A percentile compares a stretch with the other conserved stretches of the same genome.
Conservation (phyloP, 1,139 yeast genomes). For the Scheffersomyces cryptocercus region DNA sequence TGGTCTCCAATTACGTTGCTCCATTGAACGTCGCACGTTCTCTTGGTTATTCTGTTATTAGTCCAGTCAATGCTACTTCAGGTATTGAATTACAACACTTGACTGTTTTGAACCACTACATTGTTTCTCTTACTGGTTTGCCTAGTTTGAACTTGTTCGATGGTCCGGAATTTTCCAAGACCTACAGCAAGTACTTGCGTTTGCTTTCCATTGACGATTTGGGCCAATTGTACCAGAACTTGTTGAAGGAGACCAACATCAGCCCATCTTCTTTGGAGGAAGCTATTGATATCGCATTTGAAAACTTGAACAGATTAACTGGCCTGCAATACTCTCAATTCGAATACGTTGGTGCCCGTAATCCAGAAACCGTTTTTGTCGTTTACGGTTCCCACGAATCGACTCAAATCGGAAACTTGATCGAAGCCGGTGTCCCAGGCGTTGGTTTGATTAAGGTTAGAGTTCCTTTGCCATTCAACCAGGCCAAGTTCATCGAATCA, state of each 20-base stretch:
- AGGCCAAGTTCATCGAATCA: constrained; percentile 54
- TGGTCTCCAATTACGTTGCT: constrained; percentile 67
- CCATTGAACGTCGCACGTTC: constrained; percentile 65
- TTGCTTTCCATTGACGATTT: constrained; percentile 50
- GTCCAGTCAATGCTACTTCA: constrained; percentile 55
- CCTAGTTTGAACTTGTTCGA: constrained; percentile 77
- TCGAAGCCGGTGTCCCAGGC: constrained; percentile 31
- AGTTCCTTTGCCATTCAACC: constrained; percentile 76
- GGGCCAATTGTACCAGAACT: constrained; percentile 39
- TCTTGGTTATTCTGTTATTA: constrained; percentile 69
- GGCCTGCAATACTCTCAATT: constrained; percentile 66
- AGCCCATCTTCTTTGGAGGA: constrained; percentile 33
- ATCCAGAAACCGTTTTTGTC: constrained; percentile 73
- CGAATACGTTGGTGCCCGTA: constrained; percentile 64
- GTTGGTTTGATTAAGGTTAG: constrained; percentile 74
- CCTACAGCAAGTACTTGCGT: constrained; percentile 50
- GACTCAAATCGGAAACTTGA: constrained; percentile 50
- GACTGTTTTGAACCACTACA: constrained; percentile 63
- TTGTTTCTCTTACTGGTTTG: constrained; percentile 52
- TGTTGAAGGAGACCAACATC: constrained; percentile 28
- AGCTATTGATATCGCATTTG: constrained; percentile 43
- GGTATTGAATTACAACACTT: constrained; percentile 66
- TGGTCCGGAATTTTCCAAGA: constrained; percentile 68
- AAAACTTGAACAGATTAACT: constrained; percentile 54
- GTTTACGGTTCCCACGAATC: constrained; percentile 74